Conservation (phyloP, 2,329 filamentous ascomycete species). For the Apiospora pterosperma region DNA sequence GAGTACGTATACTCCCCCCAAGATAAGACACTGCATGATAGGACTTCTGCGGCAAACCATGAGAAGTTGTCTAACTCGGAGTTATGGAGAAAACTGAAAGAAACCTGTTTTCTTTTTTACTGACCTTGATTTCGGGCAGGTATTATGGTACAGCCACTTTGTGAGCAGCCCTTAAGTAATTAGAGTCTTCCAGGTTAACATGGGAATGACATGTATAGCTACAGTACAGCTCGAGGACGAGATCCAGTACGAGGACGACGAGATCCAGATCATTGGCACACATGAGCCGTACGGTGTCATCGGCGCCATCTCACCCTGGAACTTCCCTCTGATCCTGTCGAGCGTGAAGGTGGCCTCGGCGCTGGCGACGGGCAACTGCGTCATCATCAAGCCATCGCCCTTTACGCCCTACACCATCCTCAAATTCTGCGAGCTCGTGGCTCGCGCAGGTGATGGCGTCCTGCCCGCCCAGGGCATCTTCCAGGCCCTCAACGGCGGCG, state of each 20-base stretch:
- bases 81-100: neutral
- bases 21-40: neutral
- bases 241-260: slow-evolving; percentile 43
- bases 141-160: neutral
- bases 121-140: neutral
- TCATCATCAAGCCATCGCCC: slow-evolving; percentile 57
- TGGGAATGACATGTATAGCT: slow-evolving; percentile 14
- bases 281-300: slow-evolving; percentile 46
- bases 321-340: slow-evolving; percentile 47
- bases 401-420: slow-evolving; percentile 52
- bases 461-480: slow-evolving; percentile 39
- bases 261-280: slow-evolving; percentile 36
- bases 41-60: neutral
- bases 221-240: slow-evolving; percentile 39
- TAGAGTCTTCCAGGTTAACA: neutral
- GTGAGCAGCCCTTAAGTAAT: rapidly evolving
- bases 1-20: slow-evolving; percentile 17
- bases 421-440: slow-evolving; percentile 52
- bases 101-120: too few species aligned
- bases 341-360: slow-evolving; percentile 49
- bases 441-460: slow-evolving; percentile 28
- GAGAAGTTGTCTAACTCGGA: neutral
- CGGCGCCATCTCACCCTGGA: slow-evolving; percentile 59
- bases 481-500: slow-evolving; percentile 52
- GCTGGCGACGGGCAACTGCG: slow-evolving; percentile 49